Percentiles rank a stretch among this genome's conserved stretches.
Conservation (phyloP, 2,329 filamentous ascomycete genomes). For the Ophioceras dolichostomum region DNA sequence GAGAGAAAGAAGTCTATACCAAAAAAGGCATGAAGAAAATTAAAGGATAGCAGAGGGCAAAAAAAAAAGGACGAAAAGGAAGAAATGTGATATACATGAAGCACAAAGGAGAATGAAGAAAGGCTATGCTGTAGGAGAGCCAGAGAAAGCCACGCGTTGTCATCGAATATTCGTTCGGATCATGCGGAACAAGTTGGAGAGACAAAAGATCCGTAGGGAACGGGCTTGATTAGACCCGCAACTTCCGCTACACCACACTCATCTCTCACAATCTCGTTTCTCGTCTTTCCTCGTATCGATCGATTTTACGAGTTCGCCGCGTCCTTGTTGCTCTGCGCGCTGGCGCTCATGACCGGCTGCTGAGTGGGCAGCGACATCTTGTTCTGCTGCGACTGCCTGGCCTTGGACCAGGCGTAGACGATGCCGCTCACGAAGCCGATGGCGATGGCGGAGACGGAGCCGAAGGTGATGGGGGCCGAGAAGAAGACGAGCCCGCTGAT, state of each 20-base stretch:
- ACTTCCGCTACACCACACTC: no score
- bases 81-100: slow-evolving; percentile 2
- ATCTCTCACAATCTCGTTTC: no score
- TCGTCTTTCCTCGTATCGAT: no score
- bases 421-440: slow-evolving; percentile 88
- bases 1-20: slow-evolving; percentile 1
- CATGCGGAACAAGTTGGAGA: no score
- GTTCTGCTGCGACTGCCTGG: slow-evolving; percentile 59
- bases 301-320: slow-evolving; percentile 60
- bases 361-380: slow-evolving; percentile 58
- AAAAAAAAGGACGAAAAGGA: slow-evolving; percentile 1
- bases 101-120: not conserved
- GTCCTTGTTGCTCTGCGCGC: slow-evolving; percentile 82
- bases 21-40: no score
- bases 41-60: no score
- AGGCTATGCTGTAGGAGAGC: not conserved
- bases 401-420: slow-evolving; percentile 78
- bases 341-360: slow-evolving; percentile 69
- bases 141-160: no score
- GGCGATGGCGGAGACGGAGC: slow-evolving; percentile 80
- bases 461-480: slow-evolving; percentile 81
- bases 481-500: slow-evolving; percentile 92
- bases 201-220: no score
- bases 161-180: no score
- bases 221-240: no score